phyloP scores from a whole-genome alignment of 2,329 filamentous ascomycete genomes.

The Sarocladium strictum region DNA sequence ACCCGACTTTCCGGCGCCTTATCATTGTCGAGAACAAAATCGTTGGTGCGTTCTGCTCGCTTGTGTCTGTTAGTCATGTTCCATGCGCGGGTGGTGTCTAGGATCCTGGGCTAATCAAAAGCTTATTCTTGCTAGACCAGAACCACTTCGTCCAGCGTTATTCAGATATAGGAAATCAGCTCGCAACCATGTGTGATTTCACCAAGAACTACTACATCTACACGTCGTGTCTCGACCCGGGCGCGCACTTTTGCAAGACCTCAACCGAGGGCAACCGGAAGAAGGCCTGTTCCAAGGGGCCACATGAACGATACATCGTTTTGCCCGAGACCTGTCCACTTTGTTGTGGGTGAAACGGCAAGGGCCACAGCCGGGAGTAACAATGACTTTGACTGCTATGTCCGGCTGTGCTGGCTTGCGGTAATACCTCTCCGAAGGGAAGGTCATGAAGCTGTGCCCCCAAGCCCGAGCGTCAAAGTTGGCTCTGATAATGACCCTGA shows the following conservation, averaged over 20 bases:
- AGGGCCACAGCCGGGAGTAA: not conserved
- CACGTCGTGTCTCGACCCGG: constrained; percentile 62
- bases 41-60: not conserved
- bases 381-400: not conserved
- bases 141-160: constrained; percentile 27
- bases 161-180: constrained; percentile 54
- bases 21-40: not conserved
- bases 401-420: not conserved
- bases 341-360: constrained; percentile 22
- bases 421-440: not conserved
- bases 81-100: not conserved
- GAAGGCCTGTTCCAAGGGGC: constrained; percentile 53
- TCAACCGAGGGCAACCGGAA: constrained; percentile 60
- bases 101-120: constrained; percentile 35
- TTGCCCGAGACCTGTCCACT: constrained; percentile 54
- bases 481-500: not conserved
- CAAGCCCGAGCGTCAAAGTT: not conserved
- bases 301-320: constrained; percentile 70
- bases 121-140: not conserved
- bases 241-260: constrained; percentile 65
- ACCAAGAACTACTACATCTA: constrained; percentile 76
- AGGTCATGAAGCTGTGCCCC: not conserved
- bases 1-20: not conserved
- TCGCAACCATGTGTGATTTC: constrained; percentile 65
- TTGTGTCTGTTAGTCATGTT: not conserved